Conservation (phyloP, 352 stramenopile genomes). For the Pythium rhizo-oryzae region DNA sequence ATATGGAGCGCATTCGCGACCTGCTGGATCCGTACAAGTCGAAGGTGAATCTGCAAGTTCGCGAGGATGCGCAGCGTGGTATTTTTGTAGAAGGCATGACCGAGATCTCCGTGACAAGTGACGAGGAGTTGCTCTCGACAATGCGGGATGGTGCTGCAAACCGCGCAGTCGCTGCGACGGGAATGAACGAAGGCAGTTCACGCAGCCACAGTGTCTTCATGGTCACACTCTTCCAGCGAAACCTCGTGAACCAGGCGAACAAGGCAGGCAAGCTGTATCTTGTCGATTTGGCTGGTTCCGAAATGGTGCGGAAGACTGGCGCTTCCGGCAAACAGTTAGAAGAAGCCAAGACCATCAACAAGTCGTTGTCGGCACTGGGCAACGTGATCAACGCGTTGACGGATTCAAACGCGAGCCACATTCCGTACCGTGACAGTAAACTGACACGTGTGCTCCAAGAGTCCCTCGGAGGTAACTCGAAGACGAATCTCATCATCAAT, state of each 20-base stretch:
- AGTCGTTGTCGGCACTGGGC: constrained; percentile 92
- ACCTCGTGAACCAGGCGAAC: constrained; percentile 86
- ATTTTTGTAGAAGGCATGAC: constrained; percentile 95
- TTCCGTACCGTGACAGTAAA: constrained; percentile 92
- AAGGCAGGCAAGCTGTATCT: constrained; percentile 92
- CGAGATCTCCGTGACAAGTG: constrained; percentile 92
- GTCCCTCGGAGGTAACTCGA: constrained; percentile 93
- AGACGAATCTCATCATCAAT: constrained; percentile 94
- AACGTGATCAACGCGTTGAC: constrained; percentile 96
- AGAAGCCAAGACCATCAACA: constrained; percentile 97
- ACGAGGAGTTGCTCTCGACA: constrained; percentile 85
- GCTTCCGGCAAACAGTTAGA: constrained; percentile 91
- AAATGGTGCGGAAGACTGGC: constrained; percentile 94
- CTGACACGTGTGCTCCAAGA: constrained; percentile 93
- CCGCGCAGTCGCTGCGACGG: constrained; percentile 87
- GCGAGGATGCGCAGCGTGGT: constrained; percentile 86
- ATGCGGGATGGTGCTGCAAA: constrained; percentile 85
- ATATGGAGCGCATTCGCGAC: constrained; percentile 95
- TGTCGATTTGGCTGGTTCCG: constrained; percentile 93
- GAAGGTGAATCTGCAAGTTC: constrained; percentile 91
- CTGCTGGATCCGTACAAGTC: constrained; percentile 92
- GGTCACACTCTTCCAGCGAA: constrained; percentile 87
- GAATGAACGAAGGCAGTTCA: constrained; percentile 94
- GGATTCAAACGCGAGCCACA: constrained; percentile 72
- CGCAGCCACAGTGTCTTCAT: constrained; percentile 94